These are phyloP conservation scores for Alectoria sarmentosa DNA, from an alignment of 495 filamentous ascomycete genomes.

Conservation along the genomic window DNA sequence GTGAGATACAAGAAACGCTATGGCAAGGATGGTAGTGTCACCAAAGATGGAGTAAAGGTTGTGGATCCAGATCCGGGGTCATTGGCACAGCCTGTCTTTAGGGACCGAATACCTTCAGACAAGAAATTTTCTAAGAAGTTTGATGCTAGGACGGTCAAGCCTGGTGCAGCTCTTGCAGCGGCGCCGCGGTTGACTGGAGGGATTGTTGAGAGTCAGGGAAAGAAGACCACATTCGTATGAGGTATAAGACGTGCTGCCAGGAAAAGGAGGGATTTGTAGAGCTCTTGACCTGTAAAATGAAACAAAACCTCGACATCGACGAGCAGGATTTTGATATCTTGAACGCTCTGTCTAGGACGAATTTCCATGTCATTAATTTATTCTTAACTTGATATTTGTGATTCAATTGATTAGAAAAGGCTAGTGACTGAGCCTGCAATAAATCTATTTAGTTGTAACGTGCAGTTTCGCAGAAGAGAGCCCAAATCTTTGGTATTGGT, in stretches of 20 bases:
- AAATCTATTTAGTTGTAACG: not conserved
- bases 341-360: not conserved
- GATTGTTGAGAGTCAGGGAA: slow-evolving; percentile 72
- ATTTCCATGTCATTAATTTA: not conserved
- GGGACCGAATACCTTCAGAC: slow-evolving; percentile 1
- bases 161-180: slow-evolving; percentile 38
- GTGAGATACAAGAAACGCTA: slow-evolving; percentile 88
- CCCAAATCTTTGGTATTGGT: not conserved
- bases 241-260: not conserved
- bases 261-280: not conserved
- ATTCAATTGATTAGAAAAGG: not conserved
- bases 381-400: not conserved
- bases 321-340: not conserved
- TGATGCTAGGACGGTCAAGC: slow-evolving; percentile 28
- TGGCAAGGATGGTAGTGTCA: slow-evolving; percentile 51
- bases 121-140: slow-evolving; percentile 13
- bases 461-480: not conserved
- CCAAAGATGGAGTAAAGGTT: slow-evolving; percentile 16
- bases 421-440: not conserved
- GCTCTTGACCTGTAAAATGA: not conserved
- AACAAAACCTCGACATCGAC: not conserved
- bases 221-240: slow-evolving; percentile 76
- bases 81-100: not conserved
- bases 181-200: slow-evolving; percentile 58
- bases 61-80: slow-evolving; percentile 30